Evolutionary conservation across 1,284 basidiomycete genomes (phyloP), one percentile per base, ranked within the genome.

Genomic region (Cerrena zonata): DNA sequence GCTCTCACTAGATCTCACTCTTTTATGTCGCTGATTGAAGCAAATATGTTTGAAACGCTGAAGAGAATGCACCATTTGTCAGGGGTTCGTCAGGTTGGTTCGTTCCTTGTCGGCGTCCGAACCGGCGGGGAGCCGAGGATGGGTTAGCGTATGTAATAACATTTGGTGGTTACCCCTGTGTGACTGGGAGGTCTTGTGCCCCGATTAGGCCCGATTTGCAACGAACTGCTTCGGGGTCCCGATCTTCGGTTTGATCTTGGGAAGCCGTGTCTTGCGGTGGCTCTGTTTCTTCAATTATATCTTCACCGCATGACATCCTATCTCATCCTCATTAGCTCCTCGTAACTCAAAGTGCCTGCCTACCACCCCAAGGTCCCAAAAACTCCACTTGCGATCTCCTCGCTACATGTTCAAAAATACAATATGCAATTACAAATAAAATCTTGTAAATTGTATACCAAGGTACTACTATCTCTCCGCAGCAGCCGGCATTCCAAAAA

Each of bases 141-240:
- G n/a, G n/a, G n/a, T n/a, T n/a, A n/a, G n/a, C 15, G 30, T 34
- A 7, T 34, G 15, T 34, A 34, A 15, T 7, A 7, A 15, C 30
- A 7, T 34, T 34, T 7, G 7, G 30, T 34, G 7, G 30, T 34
- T 34, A 15, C 30, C 30, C 30, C 30, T 34, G 30, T 34, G 7
- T n/a, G n/a, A n/a, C n/a, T n/a, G n/a, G n/a, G n/a, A n/a, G n/a
- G n/a, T n/a, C n/a, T n/a, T n/a, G n/a, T n/a, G n/a, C n/a, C n/a
- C n/a, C n/a, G n/a, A n/a, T n/a, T n/a, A n/a, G n/a, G n/a, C n/a
- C n/a, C n/a, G n/a, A n/a, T n/a, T n/a, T n/a, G n/a, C 19, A 42
- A 23, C 19, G 18, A 42, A 42, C 41, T 24, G 41, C 41, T 42
- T 42, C 23, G 41, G 41, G 41, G 41, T 34, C 41, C 41, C 41